Conservation (phyloP, 140 eudicot genomes). For the Stevia rebaudiana region DNA sequence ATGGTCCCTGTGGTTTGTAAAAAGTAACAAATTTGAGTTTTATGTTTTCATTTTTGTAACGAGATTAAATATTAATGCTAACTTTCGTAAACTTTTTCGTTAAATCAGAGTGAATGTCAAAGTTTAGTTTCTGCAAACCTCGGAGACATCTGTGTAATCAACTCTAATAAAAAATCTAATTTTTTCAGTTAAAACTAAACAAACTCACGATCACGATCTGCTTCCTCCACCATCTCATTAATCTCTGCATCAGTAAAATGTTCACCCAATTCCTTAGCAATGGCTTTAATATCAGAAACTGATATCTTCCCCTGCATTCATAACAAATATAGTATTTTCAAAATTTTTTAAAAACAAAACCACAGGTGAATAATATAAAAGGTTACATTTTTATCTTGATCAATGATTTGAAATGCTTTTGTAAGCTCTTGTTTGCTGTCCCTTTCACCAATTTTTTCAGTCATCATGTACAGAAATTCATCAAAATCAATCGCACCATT, state of each 20-base stretch:
- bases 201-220: slow-evolving; percentile 86
- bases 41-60: too few relatives aligned
- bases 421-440: slow-evolving; percentile 89
- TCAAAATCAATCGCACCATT: slow-evolving; percentile 92
- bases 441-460: slow-evolving; percentile 92
- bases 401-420: slow-evolving; percentile 82
- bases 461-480: slow-evolving; percentile 93
- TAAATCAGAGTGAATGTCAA: too few relatives aligned
- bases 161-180: too few relatives aligned
- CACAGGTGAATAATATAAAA: neutral
- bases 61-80: too few relatives aligned
- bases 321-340: slow-evolving; percentile 7
- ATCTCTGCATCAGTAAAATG: slow-evolving; percentile 61
- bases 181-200: neutral
- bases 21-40: too few relatives aligned
- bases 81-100: too few relatives aligned
- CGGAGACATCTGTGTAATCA: too few relatives aligned
- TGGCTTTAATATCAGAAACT: slow-evolving; percentile 61
- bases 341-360: neutral
- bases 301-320: slow-evolving; percentile 79
- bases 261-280: slow-evolving; percentile 75
- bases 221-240: slow-evolving; percentile 85
- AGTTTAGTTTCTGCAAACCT: too few relatives aligned
- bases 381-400: slow-evolving; percentile 82
- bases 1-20: too few relatives aligned